Evolutionary conservation across 139 green algal species (phyloP), one percentile per base, ranked within the genome.

Genomic region (Mesostigma viride): DNA sequence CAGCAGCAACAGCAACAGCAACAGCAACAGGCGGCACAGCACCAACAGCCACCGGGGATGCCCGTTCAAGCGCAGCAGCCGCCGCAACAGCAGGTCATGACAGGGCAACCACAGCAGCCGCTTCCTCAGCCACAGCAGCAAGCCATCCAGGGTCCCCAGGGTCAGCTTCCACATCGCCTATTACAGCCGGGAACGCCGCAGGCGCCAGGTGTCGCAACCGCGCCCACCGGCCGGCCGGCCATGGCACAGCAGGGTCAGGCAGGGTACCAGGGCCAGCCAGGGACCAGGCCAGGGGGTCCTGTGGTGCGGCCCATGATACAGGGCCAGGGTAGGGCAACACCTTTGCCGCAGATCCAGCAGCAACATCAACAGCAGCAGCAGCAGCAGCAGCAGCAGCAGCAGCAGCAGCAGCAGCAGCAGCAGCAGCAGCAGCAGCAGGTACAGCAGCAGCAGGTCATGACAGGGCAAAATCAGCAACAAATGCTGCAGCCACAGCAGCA

Each of bases 401-500:
- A 48, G 40, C 40, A 48, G 40, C 40, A 48, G 40, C 40, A 48
- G 40, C 40, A 48, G 40, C 40, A 48, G 40, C 40, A 48, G 40
- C 40, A 48, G 40, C 40, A 48, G 40, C 40, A 48, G 40, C 40
- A 48, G 40, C 40, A 48, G 40, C 40, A 48, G 40, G 8, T n/a
- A 14, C 40, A 48, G 40, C 40, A 48, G 40, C 40, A 48, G 40
- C 40, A 48, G 40, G 8, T n/a, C 8, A 8, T n/a, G 40, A 8
- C 8, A 14, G 8, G 11, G 40, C 40, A 48, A 14, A 8, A 48
- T 8, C 40, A 48, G 40, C 40, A 48, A 14, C 40, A 48, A 14
- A 8, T n/a, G 40, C 40, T n/a, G 40, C 40, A 48, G 40, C n/a
- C n/a, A n/a, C n/a, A n/a, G n/a, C n/a, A n/a, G n/a, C n/a, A n/a